Conservation (phyloP, 495 filamentous ascomycete species). For the Lasiosphaeria miniovina region DNA sequence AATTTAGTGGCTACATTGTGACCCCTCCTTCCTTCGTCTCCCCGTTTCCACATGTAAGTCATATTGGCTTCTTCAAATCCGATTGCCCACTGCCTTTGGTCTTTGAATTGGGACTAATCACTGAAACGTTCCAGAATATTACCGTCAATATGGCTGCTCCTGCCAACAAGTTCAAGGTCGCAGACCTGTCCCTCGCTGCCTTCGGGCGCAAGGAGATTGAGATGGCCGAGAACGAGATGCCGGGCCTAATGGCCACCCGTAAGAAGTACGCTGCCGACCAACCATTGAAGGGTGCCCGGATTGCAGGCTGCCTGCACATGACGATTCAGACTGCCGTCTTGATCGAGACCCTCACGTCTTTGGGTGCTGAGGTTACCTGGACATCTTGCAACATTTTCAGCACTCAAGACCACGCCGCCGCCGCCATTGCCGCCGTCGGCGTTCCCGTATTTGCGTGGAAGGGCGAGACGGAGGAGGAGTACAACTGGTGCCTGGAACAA, state of each 20-base stretch:
- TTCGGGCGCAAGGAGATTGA: conserved; percentile 99
- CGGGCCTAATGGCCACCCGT: conserved; percentile 94
- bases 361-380: conserved; percentile 98
- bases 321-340: conserved; percentile 99
- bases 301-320: conserved; percentile 99
- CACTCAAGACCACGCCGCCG: conserved; percentile 97
- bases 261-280: conserved; percentile 87
- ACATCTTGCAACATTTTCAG: conserved; percentile 98
- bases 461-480: conserved; percentile 99
- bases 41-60: too few relatives aligned
- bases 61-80: too few relatives aligned
- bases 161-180: conserved; percentile 94
- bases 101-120: background rate
- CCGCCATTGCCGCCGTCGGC: conserved; percentile 91
- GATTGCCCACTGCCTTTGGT: too few relatives aligned
- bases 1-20: background rate
- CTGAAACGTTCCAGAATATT: background rate
- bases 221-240: conserved; percentile 98
- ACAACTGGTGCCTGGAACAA: conserved; percentile 99
- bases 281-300: conserved; percentile 82
- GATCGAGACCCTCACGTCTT: conserved; percentile 90
- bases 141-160: conserved; percentile 62
- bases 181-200: conserved; percentile 94
- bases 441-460: conserved; percentile 99
- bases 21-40: too few relatives aligned